Percentiles rank a stretch among this genome's conserved stretches.
Conservation (phyloP, 352 stramenopile species). For the Globisporangium alternatum region DNA sequence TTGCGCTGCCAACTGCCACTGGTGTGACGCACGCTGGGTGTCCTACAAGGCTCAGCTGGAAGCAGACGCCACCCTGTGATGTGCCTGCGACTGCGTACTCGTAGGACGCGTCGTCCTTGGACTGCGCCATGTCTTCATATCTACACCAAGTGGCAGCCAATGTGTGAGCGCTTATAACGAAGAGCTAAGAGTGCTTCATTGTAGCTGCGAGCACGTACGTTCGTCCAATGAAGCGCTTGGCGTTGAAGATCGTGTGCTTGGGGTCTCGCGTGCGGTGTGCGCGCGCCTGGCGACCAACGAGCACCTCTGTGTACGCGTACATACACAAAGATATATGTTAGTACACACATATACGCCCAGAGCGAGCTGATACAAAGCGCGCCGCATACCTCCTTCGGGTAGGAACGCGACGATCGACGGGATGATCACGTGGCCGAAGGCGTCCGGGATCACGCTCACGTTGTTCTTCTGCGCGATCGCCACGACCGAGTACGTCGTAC, state of each 20-base stretch:
- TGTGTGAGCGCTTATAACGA: background rate
- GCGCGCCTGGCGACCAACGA: constrained; percentile 49
- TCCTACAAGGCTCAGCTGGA: constrained; percentile 30
- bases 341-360: background rate
- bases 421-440: constrained; percentile 41
- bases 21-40: constrained; percentile 50
- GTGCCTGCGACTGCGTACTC: constrained; percentile 35
- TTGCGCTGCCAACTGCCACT: constrained; percentile 32
- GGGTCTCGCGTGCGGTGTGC: constrained; percentile 51
- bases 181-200: background rate
- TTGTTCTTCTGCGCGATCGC: constrained; percentile 63
- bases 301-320: constrained; percentile 21
- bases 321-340: background rate
- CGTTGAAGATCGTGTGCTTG: constrained; percentile 68
- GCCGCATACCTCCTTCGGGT: constrained; percentile 31
- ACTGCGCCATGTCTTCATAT: constrained; percentile 27
- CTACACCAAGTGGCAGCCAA: constrained; percentile 12
- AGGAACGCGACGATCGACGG: constrained; percentile 71
- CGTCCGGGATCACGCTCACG: constrained; percentile 61
- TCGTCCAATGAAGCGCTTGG: constrained; percentile 71
- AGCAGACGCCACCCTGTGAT: constrained; percentile 38
- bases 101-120: constrained; percentile 31
- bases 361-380: too few species aligned
- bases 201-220: constrained; percentile 18
- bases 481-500: constrained; percentile 78